These are phyloP conservation scores for Backusella liffmaniae DNA, from an alignment of 192 early-diverging fungal genomes.

Conservation along the genomic window DNA sequence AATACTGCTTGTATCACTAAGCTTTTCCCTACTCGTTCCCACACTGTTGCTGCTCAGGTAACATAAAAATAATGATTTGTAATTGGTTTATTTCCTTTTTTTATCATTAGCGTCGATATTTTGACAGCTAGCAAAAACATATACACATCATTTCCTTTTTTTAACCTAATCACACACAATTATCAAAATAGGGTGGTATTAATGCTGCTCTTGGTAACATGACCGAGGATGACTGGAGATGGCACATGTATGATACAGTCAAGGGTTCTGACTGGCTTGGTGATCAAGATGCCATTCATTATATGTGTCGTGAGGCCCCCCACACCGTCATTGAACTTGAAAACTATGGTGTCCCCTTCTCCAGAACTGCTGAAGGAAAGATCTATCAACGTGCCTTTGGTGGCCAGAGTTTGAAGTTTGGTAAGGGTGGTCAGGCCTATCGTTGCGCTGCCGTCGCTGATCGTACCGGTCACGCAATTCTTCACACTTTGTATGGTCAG, in stretches of 20 bases:
- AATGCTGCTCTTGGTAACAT: slow-evolving; percentile 99
- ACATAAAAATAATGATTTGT: not conserved
- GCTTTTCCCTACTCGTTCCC: slow-evolving; percentile 97
- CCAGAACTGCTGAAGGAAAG: slow-evolving; percentile 93
- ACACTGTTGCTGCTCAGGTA: slow-evolving; percentile 97
- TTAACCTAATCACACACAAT: not conserved
- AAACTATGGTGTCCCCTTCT: slow-evolving; percentile 98
- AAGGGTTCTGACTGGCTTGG: slow-evolving; percentile 99
- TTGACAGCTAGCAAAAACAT: not conserved
- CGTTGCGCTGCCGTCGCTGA: slow-evolving; percentile 98
- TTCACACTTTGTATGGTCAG: slow-evolving; percentile 98
- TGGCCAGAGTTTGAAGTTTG: slow-evolving; percentile 93
- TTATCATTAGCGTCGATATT: not conserved
- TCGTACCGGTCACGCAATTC: slow-evolving; percentile 95
- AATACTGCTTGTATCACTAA: slow-evolving; percentile 99
- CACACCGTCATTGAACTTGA: slow-evolving; percentile 95
- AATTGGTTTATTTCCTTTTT: not conserved
- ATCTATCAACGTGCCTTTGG: slow-evolving; percentile 99
- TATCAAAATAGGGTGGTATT: slow-evolving; percentile 76
- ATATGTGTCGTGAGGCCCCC: slow-evolving; percentile 99
- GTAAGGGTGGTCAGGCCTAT: slow-evolving; percentile 97
- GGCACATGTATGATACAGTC: slow-evolving; percentile 99
- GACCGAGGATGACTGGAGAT: slow-evolving; percentile 99
- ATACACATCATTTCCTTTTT: not conserved
- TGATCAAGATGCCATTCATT: slow-evolving; percentile 99